A percentile compares a stretch with the other conserved stretches of the same genome.
Evolutionary conservation across 768 basidiomycete genomes (phyloP).

Genomic region (Mycena amicta): DNA sequence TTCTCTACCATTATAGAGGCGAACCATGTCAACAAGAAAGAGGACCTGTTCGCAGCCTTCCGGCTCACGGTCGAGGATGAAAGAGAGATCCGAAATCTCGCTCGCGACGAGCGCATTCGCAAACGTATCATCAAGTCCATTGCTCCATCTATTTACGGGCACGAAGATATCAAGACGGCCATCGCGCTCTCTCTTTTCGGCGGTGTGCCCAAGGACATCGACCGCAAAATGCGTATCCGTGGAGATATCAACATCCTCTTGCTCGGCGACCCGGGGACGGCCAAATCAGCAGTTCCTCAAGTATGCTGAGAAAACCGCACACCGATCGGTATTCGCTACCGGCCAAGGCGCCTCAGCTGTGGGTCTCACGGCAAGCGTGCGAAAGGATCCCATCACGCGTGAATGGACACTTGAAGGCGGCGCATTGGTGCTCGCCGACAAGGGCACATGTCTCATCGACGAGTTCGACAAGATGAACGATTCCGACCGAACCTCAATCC

Average conservation of each 20-base stretch:
- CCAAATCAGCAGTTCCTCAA: constrained; percentile 99
- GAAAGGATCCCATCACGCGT: constrained; percentile 94
- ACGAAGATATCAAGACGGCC: constrained; percentile 98
- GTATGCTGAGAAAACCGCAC: constrained; percentile 98
- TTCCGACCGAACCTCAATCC: constrained; percentile 94
- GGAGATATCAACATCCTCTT: constrained; percentile 97
- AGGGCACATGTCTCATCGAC: constrained; percentile 96
- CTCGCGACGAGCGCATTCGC: constrained; percentile 90
- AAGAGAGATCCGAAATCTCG: constrained; percentile 82
- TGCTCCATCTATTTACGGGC: constrained; percentile 98
- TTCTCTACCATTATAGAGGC: constrained; percentile 98
- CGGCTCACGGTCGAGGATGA: constrained; percentile 97
- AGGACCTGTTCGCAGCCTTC: constrained; percentile 98
- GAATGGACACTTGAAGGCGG: constrained; percentile 99
- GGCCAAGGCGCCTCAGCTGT: constrained; percentile 98
- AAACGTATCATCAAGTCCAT: constrained; percentile 99
- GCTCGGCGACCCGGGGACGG: constrained; percentile 97
- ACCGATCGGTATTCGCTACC: constrained; percentile 96
- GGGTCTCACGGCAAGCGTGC: constrained; percentile 97
- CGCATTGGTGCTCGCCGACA: constrained; percentile 96
- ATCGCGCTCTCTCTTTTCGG: constrained; percentile 94
- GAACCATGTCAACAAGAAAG: constrained; percentile 98
- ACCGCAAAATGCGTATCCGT: constrained; percentile 92
- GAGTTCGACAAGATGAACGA: constrained; percentile 99
- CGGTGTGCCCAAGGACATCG: constrained; percentile 94